A percentile compares a stretch with the other conserved stretches of the same genome.
Evolutionary conservation across 495 filamentous ascomycete genomes (phyloP).

Genomic region (Geoglossum glabrum): DNA sequence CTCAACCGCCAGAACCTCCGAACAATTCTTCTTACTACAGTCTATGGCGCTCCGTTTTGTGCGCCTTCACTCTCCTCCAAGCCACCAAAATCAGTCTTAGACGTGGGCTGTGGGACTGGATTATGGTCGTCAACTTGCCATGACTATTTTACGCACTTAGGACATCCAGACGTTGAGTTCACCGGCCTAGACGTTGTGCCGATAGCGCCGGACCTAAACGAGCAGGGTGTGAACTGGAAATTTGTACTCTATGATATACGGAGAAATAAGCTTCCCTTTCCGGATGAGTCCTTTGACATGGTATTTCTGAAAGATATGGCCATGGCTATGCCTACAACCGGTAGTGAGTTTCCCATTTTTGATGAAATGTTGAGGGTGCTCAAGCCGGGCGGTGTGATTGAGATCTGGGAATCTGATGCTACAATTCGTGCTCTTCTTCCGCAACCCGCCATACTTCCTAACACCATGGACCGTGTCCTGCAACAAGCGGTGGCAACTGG

Average conservation of each 20-base stretch:
- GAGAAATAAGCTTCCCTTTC: slow-evolving; percentile 53
- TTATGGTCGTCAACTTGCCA: slow-evolving; percentile 81
- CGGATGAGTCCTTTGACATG: slow-evolving; percentile 69
- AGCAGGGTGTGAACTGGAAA: slow-evolving; percentile 63
- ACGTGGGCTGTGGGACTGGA: slow-evolving; percentile 73
- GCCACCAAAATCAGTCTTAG: slow-evolving; percentile 59
- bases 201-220: slow-evolving; percentile 47
- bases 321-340: slow-evolving; percentile 39
- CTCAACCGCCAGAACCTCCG: slow-evolving; percentile 72
- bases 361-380: slow-evolving; percentile 62
- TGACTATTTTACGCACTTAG: slow-evolving; percentile 44
- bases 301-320: slow-evolving; percentile 79
- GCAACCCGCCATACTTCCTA: slow-evolving; percentile 42
- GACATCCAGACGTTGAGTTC: slow-evolving; percentile 34
- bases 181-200: slow-evolving; percentile 70
- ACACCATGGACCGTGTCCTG: slow-evolving; percentile 34
- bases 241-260: slow-evolving; percentile 79
- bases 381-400: slow-evolving; percentile 57
- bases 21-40: slow-evolving; percentile 58
- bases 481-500: slow-evolving; percentile 41
- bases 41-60: slow-evolving; percentile 65
- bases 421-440: slow-evolving; percentile 55
- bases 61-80: slow-evolving; percentile 40
- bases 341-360: slow-evolving; percentile 41
- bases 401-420: slow-evolving; percentile 75